Evolutionary conservation across 2,329 filamentous ascomycete genomes (phyloP), one percentile per base, ranked within the genome.

Genomic region (Paecilomyces formosus): DNA sequence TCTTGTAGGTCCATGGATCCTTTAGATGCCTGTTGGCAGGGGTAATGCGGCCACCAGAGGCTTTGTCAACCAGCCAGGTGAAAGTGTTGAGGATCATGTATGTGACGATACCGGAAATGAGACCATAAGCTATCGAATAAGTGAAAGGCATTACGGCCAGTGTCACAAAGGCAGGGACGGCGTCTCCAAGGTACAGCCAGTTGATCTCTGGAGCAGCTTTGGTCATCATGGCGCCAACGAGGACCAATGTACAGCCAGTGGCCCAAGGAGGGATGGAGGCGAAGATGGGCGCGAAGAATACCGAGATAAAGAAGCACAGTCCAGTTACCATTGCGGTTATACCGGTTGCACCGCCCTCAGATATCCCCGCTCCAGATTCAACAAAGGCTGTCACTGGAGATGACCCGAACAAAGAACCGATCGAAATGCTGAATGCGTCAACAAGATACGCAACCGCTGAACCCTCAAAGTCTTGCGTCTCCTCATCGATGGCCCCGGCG

Each of bases 281-380:
- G 69, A 95, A 95, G 58, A 95, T 93, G 0, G 91, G 91, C 0
- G 91, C 90, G 70, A 95, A 95, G 80, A 95, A 95, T 61, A 95
- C 83, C 58, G 89, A 85, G 70, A 95, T 85, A 77, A 96, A 88
- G 79, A 96, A 96, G 76, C 88, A 92, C 55, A 95, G 58, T 4
- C 91, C 91, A 0, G 89, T 87, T 15, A 85, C 79, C 72, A 93
- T 89, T 53, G 90, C 86, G 0, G 90, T 94, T n/a, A 96, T 76
- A 15, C 91, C 91, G 0, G 91, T 95, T 68, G 87, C 87, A 52
- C 90, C 91, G 55, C 91, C 91, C 74, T 96, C 91, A 0, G 89
- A 89, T 62, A 96, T 95, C 66, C 91, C 91, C 8, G 91, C 91
- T 69, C 90, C 90, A n/a, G 88, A 91, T 74, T 95, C 91, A 67